Percentiles rank a stretch among this genome's conserved stretches.
These are phyloP conservation scores for Pyricularia pennisetigena DNA, from an alignment of 2,329 filamentous ascomycete species.

Conservation along the genomic window DNA sequence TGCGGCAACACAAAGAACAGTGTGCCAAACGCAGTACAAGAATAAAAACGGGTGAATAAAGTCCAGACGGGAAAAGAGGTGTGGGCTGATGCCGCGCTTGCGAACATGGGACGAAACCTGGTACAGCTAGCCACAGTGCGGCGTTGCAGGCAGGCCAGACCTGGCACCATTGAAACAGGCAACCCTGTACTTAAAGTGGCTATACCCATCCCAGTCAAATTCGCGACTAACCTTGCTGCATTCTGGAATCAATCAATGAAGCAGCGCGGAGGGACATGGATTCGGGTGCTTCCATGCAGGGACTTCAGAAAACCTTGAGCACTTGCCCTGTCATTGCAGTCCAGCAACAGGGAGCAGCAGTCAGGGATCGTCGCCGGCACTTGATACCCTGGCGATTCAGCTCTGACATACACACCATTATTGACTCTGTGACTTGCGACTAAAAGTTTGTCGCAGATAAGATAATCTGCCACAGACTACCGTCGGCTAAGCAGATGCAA, in stretches of 20 bases:
- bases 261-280: neutral
- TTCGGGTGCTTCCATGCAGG: neutral
- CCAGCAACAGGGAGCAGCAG: neutral
- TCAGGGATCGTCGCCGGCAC: neutral
- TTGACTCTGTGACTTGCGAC: neutral
- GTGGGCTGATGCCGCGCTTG: neutral
- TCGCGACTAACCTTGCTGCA: conserved; percentile 25
- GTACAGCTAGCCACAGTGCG: conserved; percentile 3
- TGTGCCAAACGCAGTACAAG: neutral
- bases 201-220: conserved; percentile 4
- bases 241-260: conserved; percentile 29
- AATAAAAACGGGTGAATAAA: neutral
- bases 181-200: conserved; percentile 33
- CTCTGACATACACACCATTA: neutral
- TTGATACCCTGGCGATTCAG: neutral
- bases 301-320: neutral
- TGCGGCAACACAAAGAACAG: neutral
- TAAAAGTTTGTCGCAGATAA: neutral
- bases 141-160: conserved; percentile 2
- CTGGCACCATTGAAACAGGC: conserved; percentile 36
- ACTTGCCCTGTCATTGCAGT: neutral
- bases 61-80: neutral
- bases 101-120: conserved; percentile 5
- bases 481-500: conserved; percentile 3
- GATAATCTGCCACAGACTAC: neutral